A percentile compares a stretch with the other conserved stretches of the same genome.
These are phyloP conservation scores for Eucalyptus leucophloia DNA, from an alignment of 345 rosid genomes.

Conservation along the genomic window DNA sequence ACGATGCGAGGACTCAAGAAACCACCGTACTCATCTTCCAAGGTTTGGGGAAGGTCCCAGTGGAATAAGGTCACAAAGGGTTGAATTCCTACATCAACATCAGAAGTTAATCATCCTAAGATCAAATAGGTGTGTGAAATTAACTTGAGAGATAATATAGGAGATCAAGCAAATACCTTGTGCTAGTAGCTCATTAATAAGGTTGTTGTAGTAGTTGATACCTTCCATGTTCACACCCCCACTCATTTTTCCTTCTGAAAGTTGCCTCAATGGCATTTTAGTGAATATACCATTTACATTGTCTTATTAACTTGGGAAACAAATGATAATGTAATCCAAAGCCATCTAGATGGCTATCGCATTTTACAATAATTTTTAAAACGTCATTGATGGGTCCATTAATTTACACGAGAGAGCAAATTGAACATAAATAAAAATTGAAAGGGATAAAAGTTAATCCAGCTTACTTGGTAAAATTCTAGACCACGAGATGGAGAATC, in stretches of 20 bases:
- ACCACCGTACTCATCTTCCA: slow-evolving; percentile 18
- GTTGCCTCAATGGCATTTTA: not conserved
- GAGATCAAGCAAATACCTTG: slow-evolving; percentile 1
- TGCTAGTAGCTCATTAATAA: slow-evolving; percentile 15
- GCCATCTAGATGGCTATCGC: not conserved
- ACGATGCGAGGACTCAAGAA: slow-evolving; percentile 9
- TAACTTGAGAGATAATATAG: not conserved
- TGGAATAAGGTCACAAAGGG: slow-evolving; percentile 29
- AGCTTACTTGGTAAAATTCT: slow-evolving; percentile 18
- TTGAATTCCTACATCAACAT: not conserved
- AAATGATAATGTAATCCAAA: not conserved
- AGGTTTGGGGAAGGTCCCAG: slow-evolving; percentile 22
- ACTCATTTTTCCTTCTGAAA: slow-evolving; percentile 23
- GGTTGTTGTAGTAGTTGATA: slow-evolving; percentile 20
- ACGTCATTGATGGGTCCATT: not conserved
- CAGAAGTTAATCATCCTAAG: not conserved
- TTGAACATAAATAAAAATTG: not conserved
- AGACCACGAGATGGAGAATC: slow-evolving; percentile 36
- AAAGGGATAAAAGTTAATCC: not conserved
- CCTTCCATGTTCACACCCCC: slow-evolving; percentile 18
- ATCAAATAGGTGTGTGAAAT: not conserved
- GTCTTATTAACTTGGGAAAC: not conserved
- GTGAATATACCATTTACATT: not conserved
- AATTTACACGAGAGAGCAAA: not conserved
- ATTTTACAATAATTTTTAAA: not conserved